A percentile compares a stretch with the other conserved stretches of the same genome.
phyloP scores from a whole-genome alignment of 2,329 filamentous ascomycete species.

The Cercospora zeae-maydis region DNA sequence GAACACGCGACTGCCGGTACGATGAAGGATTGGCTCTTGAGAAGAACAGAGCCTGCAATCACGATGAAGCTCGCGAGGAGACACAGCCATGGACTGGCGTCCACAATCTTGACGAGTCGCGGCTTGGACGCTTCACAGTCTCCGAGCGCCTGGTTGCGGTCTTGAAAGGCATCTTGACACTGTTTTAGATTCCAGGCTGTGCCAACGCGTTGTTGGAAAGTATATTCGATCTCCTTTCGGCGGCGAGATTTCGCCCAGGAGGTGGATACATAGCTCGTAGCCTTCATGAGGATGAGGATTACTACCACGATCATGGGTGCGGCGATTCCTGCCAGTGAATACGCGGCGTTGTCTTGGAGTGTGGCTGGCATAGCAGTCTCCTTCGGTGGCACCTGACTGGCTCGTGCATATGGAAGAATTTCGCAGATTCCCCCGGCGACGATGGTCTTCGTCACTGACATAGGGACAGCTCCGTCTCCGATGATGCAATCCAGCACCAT shows the following conservation, averaged over 20 bases:
- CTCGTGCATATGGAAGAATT: too few species aligned
- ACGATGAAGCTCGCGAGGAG: too few species aligned
- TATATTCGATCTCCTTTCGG: not conserved
- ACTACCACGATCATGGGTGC: not conserved
- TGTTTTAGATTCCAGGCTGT: not conserved
- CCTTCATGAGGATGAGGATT: not conserved
- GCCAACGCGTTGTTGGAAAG: not conserved
- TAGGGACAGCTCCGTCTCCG: too few species aligned
- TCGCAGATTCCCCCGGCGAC: too few species aligned
- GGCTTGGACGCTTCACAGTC: not conserved
- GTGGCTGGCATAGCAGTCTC: not conserved
- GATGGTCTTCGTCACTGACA: too few species aligned
- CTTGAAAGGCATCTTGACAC: not conserved
- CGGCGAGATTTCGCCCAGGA: not conserved
- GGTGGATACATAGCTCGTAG: not conserved
- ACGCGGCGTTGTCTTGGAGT: not conserved
- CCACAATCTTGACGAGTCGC: too few species aligned
- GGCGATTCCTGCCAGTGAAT: not conserved
- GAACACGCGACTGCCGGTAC: not conserved
- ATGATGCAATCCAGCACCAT: too few species aligned
- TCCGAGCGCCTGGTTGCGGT: not conserved
- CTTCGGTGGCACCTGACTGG: too few species aligned
- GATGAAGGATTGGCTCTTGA: not conserved
- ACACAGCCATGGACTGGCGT: too few species aligned
- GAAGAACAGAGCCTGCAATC: not conserved